phyloP scores from a whole-genome alignment of 176 grass and related monocot species.

The Olyra latifolia region DNA sequence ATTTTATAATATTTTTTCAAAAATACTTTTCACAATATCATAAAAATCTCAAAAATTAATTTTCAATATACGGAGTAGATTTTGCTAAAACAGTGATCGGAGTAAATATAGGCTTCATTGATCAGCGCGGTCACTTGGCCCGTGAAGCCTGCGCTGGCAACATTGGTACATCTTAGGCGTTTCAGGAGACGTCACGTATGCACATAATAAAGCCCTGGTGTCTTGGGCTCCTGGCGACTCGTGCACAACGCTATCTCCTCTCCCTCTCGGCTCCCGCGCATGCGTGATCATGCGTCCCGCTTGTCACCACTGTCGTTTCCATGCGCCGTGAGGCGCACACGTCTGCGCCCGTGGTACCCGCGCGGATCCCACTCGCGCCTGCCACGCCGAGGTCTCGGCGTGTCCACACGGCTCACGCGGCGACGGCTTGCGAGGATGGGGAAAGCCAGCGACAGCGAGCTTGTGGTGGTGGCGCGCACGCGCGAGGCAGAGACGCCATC shows the following conservation, averaged over 20 bases:
- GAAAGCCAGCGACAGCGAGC: background rate
- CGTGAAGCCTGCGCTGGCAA: too few species aligned
- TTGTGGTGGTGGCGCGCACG: background rate
- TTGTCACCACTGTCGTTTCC: background rate
- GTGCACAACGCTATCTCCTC: background rate
- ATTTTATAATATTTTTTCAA: too few species aligned
- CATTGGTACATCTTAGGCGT: background rate
- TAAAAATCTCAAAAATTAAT: too few species aligned
- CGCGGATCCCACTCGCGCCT: background rate
- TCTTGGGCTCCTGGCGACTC: background rate
- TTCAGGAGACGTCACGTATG: background rate
- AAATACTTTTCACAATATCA: too few species aligned
- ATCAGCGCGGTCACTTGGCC: too few species aligned
- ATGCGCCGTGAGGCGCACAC: background rate
- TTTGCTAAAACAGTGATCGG: too few species aligned
- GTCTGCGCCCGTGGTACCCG: too few species aligned
- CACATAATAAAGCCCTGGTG: too few species aligned
- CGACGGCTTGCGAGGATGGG: background rate
- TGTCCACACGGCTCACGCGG: background rate
- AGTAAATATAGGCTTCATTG: too few species aligned
- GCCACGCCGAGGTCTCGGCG: background rate
- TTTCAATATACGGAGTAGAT: too few species aligned
- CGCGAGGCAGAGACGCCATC: background rate
- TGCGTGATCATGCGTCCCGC: background rate
- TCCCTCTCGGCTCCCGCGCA: too few species aligned